These are phyloP conservation scores for Beauveria brongniartii DNA, from an alignment of 2,329 filamentous ascomycete genomes.

Conservation along the genomic window DNA sequence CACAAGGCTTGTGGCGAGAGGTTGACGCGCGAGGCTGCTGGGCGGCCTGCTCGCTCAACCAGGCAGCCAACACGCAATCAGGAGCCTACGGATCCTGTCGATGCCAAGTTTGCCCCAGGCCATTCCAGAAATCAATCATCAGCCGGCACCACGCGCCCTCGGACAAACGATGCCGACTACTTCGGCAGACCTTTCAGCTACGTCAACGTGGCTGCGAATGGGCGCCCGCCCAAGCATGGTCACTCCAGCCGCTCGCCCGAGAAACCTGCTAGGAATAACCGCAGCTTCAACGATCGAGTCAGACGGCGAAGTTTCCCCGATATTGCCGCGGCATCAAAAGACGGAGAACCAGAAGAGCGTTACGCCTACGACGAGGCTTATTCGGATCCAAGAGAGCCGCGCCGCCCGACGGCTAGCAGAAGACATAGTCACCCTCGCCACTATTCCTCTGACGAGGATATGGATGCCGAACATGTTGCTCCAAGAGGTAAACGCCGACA, in stretches of 20 bases:
- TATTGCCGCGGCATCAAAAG: conserved; percentile 30
- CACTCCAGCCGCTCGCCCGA: conserved; percentile 26
- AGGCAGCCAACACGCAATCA: conserved; percentile 16
- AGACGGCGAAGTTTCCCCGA: conserved; percentile 46
- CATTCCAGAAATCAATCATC: conserved; percentile 25
- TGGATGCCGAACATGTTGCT: conserved; percentile 22
- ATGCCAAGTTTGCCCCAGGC: conserved; percentile 31
- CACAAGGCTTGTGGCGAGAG: conserved; percentile 68
- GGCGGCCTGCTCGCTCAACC: conserved; percentile 21
- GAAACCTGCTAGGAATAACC: conserved; percentile 22
- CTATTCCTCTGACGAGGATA: conserved; percentile 34
- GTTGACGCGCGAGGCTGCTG: conserved; percentile 53
- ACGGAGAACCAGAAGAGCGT: conserved; percentile 15
- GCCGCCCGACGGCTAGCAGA: conserved; percentile 25
- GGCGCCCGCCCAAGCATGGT: conserved; percentile 24
- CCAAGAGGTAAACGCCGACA: conserved; percentile 17
- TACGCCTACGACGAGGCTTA: conserved; percentile 23
- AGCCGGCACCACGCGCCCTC: conserved; percentile 16
- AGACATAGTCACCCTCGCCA: conserved; percentile 43
- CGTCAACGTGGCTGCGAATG: conserved; percentile 33
- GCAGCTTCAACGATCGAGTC: conserved; percentile 32
- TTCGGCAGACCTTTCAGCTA: conserved; percentile 29
- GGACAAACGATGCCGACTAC: conserved; percentile 25
- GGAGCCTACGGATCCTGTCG: conserved; percentile 21
- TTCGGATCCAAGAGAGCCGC: conserved; percentile 26